Conservation (phyloP, 73 alveolate genomes). For the Paramecium sonneborni region DNA sequence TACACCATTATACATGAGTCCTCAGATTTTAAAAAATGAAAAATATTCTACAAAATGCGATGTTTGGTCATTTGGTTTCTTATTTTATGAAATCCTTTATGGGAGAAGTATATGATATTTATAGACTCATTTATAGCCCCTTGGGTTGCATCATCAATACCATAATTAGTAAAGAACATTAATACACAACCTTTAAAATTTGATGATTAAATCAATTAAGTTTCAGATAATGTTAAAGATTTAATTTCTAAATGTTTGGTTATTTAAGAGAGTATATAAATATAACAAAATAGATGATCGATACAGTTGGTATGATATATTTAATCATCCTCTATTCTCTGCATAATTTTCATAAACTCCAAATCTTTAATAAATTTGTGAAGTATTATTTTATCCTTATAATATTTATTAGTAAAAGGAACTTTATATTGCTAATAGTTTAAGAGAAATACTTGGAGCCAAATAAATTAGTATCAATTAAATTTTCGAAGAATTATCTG, state of each 20-base stretch:
- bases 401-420: not conserved
- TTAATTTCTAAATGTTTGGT: slow-evolving; percentile 8
- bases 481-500: not conserved
- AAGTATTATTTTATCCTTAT: not conserved
- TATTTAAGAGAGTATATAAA: not conserved
- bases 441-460: not conserved
- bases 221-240: not conserved
- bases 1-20: slow-evolving; percentile 63
- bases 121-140: not conserved
- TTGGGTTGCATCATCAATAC: slow-evolving; percentile 51
- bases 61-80: slow-evolving; percentile 66
- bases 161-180: slow-evolving; percentile 21
- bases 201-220: not conserved
- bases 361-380: not conserved
- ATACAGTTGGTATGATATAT: slow-evolving; percentile 1
- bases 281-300: not conserved
- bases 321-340: not conserved
- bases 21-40: slow-evolving; percentile 30
- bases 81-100: slow-evolving; percentile 36
- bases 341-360: not conserved
- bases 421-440: not conserved
- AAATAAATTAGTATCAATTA: not conserved
- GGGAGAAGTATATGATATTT: not conserved
- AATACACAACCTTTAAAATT: not conserved
- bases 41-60: slow-evolving; percentile 63